These are phyloP conservation scores for Rhododendron griersonianum DNA, from an alignment of 148 eudicot species.

Conservation along the genomic window DNA sequence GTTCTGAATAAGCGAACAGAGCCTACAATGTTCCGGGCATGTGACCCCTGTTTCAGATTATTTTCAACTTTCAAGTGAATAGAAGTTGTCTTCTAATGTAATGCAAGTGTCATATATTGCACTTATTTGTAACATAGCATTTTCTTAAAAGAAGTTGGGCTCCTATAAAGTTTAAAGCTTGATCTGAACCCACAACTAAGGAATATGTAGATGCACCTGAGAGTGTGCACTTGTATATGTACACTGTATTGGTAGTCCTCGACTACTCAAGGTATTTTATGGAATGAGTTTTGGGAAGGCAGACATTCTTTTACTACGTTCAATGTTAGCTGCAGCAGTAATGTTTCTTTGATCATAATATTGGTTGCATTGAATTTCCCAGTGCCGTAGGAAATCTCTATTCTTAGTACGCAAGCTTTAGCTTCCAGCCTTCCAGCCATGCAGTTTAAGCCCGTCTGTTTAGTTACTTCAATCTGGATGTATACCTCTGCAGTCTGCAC, in stretches of 20 bases:
- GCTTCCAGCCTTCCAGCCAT: background rate
- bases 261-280: too few relatives aligned
- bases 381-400: background rate
- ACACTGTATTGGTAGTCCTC: background rate
- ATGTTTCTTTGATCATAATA: conserved; percentile 1
- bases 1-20: background rate
- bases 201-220: background rate
- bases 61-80: background rate
- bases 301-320: background rate
- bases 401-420: background rate
- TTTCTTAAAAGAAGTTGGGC: background rate
- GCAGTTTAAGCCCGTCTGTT: background rate
- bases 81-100: background rate
- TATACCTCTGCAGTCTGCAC: background rate
- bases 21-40: too few relatives aligned
- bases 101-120: background rate
- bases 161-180: background rate
- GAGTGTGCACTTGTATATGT: background rate
- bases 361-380: background rate
- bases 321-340: background rate
- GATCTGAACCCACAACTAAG: background rate
- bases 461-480: background rate
- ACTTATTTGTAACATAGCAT: background rate
- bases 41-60: too few relatives aligned
- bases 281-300: background rate